A percentile compares a stretch with the other conserved stretches of the same genome.
Conservation (phyloP, 106 monocot species). For the Acanthochlamys bracteata region DNA sequence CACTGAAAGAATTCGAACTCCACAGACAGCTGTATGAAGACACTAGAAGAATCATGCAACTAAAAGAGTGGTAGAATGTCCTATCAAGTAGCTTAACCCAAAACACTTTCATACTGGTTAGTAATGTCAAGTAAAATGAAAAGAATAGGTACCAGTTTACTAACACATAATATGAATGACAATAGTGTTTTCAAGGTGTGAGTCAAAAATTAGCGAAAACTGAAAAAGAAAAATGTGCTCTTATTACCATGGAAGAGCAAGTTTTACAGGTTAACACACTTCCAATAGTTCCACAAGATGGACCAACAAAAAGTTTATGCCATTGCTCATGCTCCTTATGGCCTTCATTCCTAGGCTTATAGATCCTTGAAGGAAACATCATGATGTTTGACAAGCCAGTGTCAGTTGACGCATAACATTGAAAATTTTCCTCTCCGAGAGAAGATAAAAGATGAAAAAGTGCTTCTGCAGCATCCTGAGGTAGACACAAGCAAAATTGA, state of each 20-base stretch:
- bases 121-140: too few species aligned
- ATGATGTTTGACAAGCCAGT: slow-evolving; percentile 46
- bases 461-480: slow-evolving; percentile 89
- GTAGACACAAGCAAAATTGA: slow-evolving; percentile 4
- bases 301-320: slow-evolving; percentile 46
- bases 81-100: too few species aligned
- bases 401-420: slow-evolving; percentile 21
- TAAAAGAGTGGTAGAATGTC: not conserved
- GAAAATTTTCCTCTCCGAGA: slow-evolving; percentile 54
- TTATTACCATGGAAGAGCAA: slow-evolving; percentile 59
- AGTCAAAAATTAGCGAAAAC: too few species aligned
- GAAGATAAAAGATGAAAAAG: slow-evolving; percentile 71
- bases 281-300: slow-evolving; percentile 68
- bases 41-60: not conserved
- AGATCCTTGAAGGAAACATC: slow-evolving; percentile 34
- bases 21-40: slow-evolving; percentile 44
- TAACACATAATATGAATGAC: too few species aligned
- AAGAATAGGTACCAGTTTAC: too few species aligned
- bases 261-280: slow-evolving; percentile 61
- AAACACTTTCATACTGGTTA: too few species aligned
- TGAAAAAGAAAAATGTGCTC: not conserved
- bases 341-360: slow-evolving; percentile 17
- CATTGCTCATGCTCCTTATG: slow-evolving; percentile 36
- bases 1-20: slow-evolving; percentile 73
- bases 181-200: too few species aligned